Percentiles rank a stretch among this genome's conserved stretches.
Conservation (phyloP, 129 eudicot species). For the Lonicera japonica region DNA sequence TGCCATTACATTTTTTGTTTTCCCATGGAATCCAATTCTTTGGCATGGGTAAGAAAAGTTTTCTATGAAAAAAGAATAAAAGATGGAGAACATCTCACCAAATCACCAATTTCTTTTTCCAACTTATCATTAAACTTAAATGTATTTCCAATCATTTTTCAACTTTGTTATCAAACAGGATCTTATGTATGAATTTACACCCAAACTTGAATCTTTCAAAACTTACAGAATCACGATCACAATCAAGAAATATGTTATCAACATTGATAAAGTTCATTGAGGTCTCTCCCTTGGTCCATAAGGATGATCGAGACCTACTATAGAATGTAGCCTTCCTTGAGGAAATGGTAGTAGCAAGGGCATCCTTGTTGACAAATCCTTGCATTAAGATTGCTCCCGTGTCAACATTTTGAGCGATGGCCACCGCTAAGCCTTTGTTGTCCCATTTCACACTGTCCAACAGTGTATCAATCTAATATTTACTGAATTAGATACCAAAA, state of each 20-base stretch:
- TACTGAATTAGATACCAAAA: slow-evolving; percentile 10
- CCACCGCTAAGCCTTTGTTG: slow-evolving; percentile 96
- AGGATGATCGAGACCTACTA: slow-evolving; percentile 83
- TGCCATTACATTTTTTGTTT: too few relatives aligned
- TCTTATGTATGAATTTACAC: not conserved
- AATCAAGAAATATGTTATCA: slow-evolving; percentile 66
- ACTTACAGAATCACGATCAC: slow-evolving; percentile 94
- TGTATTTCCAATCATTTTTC: too few relatives aligned
- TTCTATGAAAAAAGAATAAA: too few relatives aligned
- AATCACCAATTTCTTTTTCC: too few relatives aligned
- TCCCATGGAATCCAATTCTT: too few relatives aligned
- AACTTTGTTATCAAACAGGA: too few relatives aligned
- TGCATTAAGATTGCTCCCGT: slow-evolving; percentile 87
- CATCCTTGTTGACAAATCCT: slow-evolving; percentile 79
- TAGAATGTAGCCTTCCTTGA: slow-evolving; percentile 89
- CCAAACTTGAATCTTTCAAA: not conserved
- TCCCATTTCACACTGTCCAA: slow-evolving; percentile 97
- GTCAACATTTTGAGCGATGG: slow-evolving; percentile 95
- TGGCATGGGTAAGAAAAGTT: too few relatives aligned
- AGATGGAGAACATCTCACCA: too few relatives aligned
- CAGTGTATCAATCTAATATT: slow-evolving; percentile 54
- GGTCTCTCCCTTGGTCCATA: slow-evolving; percentile 96
- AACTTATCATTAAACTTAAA: too few relatives aligned
- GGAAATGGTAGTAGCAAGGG: slow-evolving; percentile 62
- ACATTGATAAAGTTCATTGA: slow-evolving; percentile 84